Evolutionary conservation across 139 green algal species (phyloP).

Genomic region (Asterochloris erici): DNA sequence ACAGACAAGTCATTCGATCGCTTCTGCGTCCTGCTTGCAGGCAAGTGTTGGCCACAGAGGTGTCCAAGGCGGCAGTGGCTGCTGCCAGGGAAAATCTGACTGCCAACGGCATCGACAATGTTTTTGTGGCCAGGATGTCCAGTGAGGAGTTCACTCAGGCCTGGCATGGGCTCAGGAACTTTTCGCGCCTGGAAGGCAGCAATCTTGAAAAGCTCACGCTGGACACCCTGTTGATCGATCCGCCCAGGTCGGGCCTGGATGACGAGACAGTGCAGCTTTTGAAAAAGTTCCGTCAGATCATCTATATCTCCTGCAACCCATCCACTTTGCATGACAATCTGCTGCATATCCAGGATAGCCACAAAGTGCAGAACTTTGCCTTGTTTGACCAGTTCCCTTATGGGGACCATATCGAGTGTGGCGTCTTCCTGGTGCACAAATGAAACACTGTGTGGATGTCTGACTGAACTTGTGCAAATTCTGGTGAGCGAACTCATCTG

Average conservation of each 20-base stretch:
- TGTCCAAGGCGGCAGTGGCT: constrained; percentile 76
- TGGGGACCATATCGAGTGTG: constrained; percentile 85
- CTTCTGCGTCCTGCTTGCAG: background rate
- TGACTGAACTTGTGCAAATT: too few species aligned
- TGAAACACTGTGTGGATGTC: too few species aligned
- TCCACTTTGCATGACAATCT: constrained; percentile 75
- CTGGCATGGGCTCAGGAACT: constrained; percentile 43
- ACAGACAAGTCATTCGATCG: background rate
- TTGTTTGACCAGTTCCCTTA: constrained; percentile 96
- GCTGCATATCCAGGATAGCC: constrained; percentile 15
- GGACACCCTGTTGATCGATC: constrained; percentile 83
- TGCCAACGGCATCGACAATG: constrained; percentile 48
- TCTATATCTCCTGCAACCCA: constrained; percentile 97
- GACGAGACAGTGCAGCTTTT: constrained; percentile 52
- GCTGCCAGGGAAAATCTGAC: constrained; percentile 60
- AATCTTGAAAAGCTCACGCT: constrained; percentile 42
- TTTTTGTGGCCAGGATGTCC: constrained; percentile 70
- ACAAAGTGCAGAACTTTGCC: constrained; percentile 59
- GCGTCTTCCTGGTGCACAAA: constrained; percentile 55
- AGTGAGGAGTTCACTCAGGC: constrained; percentile 82
- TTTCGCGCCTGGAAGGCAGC: constrained; percentile 29
- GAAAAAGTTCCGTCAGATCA: constrained; percentile 68
- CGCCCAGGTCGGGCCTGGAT: constrained; percentile 59
- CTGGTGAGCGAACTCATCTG: too few species aligned
- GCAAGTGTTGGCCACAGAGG: constrained; percentile 84